phyloP scores from a whole-genome alignment of 1,284 basidiomycete genomes.

The Termitomyces sp. region DNA sequence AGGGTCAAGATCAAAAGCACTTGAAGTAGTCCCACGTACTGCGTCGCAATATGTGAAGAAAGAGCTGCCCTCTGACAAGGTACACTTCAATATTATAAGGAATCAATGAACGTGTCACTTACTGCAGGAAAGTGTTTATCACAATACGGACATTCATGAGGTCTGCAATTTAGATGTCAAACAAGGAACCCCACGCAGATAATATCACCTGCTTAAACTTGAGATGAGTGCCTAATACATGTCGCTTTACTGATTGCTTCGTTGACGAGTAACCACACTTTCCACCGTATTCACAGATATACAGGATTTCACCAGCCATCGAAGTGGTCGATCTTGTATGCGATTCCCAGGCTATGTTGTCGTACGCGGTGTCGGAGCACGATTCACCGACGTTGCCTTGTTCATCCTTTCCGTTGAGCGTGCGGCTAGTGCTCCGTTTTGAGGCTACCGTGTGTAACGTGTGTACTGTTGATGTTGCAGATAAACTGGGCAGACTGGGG shows the following conservation, averaged over 20 bases:
- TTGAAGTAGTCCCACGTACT: conserved; percentile 32
- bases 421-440: not conserved
- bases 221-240: conserved; percentile 60
- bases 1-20: not conserved
- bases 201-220: conserved; percentile 44
- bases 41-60: conserved; percentile 55
- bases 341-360: conserved; percentile 3
- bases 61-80: conserved; percentile 47
- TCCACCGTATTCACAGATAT: conserved; percentile 15
- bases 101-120: not conserved
- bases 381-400: not conserved
- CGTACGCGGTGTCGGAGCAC: not conserved
- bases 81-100: conserved; percentile 1
- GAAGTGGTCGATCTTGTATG: conserved; percentile 3
- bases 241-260: conserved; percentile 64
- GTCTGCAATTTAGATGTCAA: conserved; percentile 30
- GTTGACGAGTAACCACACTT: conserved; percentile 50
- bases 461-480: not conserved
- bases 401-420: not conserved
- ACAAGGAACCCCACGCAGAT: not conserved
- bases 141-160: conserved; percentile 51
- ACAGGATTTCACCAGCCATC: conserved; percentile 6
- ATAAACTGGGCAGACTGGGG: not conserved
- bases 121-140: conserved; percentile 43
- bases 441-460: not conserved